phyloP scores from a whole-genome alignment of 805 yeast genomes.

The Citeromyces matritensis region DNA sequence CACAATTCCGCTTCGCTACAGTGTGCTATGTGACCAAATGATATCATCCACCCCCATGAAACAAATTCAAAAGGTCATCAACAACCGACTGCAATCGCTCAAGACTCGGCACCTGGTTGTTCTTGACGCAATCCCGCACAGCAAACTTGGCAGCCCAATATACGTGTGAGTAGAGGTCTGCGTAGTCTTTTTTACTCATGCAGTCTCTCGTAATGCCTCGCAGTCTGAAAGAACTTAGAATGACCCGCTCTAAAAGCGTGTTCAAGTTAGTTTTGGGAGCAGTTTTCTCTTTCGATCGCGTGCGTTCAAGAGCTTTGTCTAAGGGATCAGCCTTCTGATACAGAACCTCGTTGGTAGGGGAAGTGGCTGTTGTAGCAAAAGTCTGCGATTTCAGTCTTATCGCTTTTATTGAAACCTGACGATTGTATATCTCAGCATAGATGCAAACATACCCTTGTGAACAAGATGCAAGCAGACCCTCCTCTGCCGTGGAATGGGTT shows the following conservation, averaged over 20 bases:
- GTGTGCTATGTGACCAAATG: not conserved
- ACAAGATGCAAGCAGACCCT: no score
- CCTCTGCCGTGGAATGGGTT: no score
- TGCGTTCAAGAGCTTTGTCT: no score
- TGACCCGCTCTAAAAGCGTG: slow-evolving; percentile 10
- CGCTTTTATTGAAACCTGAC: no score
- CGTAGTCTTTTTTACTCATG: slow-evolving; percentile 13
- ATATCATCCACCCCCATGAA: slow-evolving; percentile 5
- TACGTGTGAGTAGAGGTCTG: slow-evolving; percentile 18
- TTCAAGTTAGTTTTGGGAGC: not conserved
- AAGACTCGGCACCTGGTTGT: slow-evolving; percentile 9
- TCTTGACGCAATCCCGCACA: slow-evolving; percentile 11
- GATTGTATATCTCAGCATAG: no score
- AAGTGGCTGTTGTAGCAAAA: no score
- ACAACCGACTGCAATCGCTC: slow-evolving; percentile 19
- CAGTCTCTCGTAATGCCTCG: slow-evolving; percentile 13
- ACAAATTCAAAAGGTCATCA: slow-evolving; percentile 15
- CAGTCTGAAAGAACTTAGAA: slow-evolving; percentile 16
- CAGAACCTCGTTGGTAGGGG: no score
- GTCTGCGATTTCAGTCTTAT: no score
- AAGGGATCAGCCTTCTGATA: no score
- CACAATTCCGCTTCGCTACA: no score
- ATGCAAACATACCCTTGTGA: no score
- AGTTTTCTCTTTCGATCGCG: not conserved
- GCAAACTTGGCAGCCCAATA: slow-evolving; percentile 21